Evolutionary conservation across 192 early-diverging fungal genomes (phyloP).

Genomic region (Backusella morwellensis): DNA sequence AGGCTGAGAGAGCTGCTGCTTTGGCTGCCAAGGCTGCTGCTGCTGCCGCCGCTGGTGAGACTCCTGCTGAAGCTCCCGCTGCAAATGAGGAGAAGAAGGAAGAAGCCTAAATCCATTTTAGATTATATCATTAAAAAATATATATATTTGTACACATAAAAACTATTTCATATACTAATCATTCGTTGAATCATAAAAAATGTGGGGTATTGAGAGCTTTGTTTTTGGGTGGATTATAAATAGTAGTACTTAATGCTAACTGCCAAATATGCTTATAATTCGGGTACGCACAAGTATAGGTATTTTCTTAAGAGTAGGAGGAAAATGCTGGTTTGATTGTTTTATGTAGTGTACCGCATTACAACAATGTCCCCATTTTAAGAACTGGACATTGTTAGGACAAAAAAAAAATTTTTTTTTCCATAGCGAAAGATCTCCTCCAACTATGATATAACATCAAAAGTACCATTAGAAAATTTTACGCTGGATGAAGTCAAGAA

Average conservation of each 20-base stretch:
- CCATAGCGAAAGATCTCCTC: too few relatives aligned
- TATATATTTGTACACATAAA: background rate
- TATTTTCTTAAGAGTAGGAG: too few relatives aligned
- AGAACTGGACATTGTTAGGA: too few relatives aligned
- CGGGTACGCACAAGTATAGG: too few relatives aligned
- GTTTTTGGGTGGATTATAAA: background rate
- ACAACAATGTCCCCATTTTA: too few relatives aligned
- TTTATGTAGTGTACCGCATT: too few relatives aligned
- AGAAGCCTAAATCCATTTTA: constrained; percentile 5
- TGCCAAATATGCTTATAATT: too few relatives aligned
- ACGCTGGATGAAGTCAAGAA: too few relatives aligned
- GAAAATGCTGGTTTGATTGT: too few relatives aligned
- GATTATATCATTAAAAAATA: background rate
- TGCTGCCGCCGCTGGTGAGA: background rate
- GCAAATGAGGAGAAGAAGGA: background rate
- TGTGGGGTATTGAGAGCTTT: background rate
- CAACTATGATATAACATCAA: too few relatives aligned
- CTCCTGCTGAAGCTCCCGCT: background rate
- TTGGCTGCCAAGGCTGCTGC: constrained; percentile 11
- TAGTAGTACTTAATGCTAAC: background rate
- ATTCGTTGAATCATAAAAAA: background rate
- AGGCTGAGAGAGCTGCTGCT: constrained; percentile 19
- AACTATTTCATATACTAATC: background rate
- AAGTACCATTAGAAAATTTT: too few relatives aligned
- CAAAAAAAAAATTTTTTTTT: too few relatives aligned